A percentile compares a stretch with the other conserved stretches of the same genome.
Evolutionary conservation across 106 monocot genomes (phyloP).

Genomic region (Cymbidium sinense): DNA sequence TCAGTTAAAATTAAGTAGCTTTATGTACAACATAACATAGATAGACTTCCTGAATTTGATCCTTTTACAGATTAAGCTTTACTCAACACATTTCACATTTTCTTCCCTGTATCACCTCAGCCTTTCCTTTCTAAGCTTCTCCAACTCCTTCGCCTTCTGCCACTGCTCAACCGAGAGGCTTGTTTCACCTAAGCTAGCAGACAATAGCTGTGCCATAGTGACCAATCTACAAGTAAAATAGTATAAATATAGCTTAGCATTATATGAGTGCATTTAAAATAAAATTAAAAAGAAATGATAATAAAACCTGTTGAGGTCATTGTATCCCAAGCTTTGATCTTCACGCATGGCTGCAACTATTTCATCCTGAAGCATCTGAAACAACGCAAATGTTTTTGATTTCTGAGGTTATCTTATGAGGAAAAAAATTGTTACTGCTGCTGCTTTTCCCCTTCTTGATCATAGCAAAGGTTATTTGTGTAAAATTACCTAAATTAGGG

Average conservation of each 20-base stretch:
- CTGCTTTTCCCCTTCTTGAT: too few relatives aligned
- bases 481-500: too few relatives aligned
- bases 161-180: slow-evolving; percentile 61
- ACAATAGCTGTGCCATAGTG: slow-evolving; percentile 75
- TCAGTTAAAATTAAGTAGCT: too few relatives aligned
- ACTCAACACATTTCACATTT: too few relatives aligned
- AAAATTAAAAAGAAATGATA: background rate
- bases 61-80: too few relatives aligned
- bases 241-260: too few relatives aligned
- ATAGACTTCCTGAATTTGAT: too few relatives aligned
- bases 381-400: background rate
- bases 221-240: slow-evolving; percentile 43
- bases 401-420: too few relatives aligned
- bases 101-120: slow-evolving; percentile 6
- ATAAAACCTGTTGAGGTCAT: slow-evolving; percentile 72
- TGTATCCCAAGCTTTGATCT: slow-evolving; percentile 50
- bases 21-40: too few relatives aligned
- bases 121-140: slow-evolving; percentile 84
- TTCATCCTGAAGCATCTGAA: slow-evolving; percentile 75
- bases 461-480: too few relatives aligned
- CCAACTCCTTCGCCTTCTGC: slow-evolving; percentile 78
- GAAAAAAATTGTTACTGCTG: too few relatives aligned
- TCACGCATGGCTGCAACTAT: slow-evolving; percentile 61
- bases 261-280: background rate
- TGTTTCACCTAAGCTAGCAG: slow-evolving; percentile 69